phyloP scores from a whole-genome alignment of 169 alveolate species.

The Babesia caballi region DNA sequence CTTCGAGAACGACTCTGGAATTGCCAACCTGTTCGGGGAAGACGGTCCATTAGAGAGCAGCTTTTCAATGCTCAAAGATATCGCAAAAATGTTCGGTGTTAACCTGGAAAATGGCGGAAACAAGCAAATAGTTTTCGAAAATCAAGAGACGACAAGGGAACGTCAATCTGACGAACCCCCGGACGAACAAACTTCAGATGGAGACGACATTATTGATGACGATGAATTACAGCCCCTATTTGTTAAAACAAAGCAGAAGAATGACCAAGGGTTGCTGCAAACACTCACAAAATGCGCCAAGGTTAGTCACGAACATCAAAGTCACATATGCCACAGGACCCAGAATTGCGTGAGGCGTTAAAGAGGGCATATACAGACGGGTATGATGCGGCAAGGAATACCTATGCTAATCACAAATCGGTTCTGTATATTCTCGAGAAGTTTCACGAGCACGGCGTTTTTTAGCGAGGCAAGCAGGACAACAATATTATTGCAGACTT shows the following conservation, averaged over 20 bases:
- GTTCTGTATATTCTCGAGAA: conserved; percentile 50
- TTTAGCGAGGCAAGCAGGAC: not conserved
- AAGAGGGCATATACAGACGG: conserved; percentile 31
- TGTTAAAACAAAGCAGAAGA: conserved; percentile 11
- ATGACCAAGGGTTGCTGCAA: conserved; percentile 11
- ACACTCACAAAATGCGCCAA: conserved; percentile 32
- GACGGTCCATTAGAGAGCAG: conserved; percentile 18
- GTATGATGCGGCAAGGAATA: conserved; percentile 38
- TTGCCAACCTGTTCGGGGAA: conserved; percentile 9
- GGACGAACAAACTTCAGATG: not conserved
- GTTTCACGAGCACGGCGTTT: conserved; percentile 42
- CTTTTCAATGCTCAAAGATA: conserved; percentile 46
- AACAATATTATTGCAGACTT: too few species aligned
- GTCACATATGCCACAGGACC: conserved; percentile 10
- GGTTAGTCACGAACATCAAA: conserved; percentile 3
- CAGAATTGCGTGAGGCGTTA: conserved; percentile 24
- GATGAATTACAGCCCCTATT: conserved; percentile 22
- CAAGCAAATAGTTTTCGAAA: conserved; percentile 3
- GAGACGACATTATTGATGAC: not conserved
- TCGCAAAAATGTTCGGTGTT: conserved; percentile 56
- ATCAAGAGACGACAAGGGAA: not conserved
- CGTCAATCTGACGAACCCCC: not conserved
- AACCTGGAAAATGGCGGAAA: not conserved
- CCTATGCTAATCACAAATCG: conserved; percentile 4
- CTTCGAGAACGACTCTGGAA: not conserved